A percentile compares a stretch with the other conserved stretches of the same genome.
Evolutionary conservation across 2,329 filamentous ascomycete species (phyloP).

Genomic region (Zymoseptoria crescenta): DNA sequence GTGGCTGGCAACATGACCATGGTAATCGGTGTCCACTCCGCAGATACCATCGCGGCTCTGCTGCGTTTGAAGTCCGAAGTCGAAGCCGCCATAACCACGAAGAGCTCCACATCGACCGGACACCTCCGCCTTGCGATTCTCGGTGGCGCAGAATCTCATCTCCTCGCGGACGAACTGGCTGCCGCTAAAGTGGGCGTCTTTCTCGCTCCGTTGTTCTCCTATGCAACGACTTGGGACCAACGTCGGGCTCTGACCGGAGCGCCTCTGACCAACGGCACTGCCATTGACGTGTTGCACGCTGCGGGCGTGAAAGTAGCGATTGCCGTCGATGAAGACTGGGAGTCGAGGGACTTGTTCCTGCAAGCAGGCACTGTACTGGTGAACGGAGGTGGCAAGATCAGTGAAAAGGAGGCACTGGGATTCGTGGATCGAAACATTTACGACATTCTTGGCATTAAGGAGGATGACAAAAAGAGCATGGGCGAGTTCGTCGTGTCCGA

Average conservation of each 20-base stretch:
- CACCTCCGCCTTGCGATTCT: conserved; percentile 49
- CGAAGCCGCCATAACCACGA: conserved; percentile 33
- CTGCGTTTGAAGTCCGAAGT: conserved; percentile 53
- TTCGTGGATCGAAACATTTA: conserved; percentile 52
- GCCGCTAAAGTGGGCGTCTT: conserved; percentile 52
- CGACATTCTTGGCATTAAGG: conserved; percentile 46
- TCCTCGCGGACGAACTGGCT: conserved; percentile 53
- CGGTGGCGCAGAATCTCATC: conserved; percentile 55
- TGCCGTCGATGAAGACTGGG: conserved; percentile 55
- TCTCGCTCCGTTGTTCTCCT: conserved; percentile 52
- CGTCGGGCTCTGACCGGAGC: conserved; percentile 56
- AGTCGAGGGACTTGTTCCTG: conserved; percentile 52
- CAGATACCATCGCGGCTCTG: conserved; percentile 53
- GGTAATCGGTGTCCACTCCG: conserved; percentile 53
- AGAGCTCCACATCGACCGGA: conserved; percentile 1
- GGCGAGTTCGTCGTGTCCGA: conserved; percentile 55
- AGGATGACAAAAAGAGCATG: conserved; percentile 16
- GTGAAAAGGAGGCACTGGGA: conserved; percentile 48
- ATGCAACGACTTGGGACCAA: conserved; percentile 52
- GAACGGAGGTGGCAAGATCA: conserved; percentile 50
- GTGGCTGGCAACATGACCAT: conserved; percentile 48
- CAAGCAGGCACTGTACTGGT: conserved; percentile 52
- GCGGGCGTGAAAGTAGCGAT: conserved; percentile 54
- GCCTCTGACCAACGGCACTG: conserved; percentile 58
- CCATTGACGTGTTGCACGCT: conserved; percentile 49